Conservation (phyloP, 2,329 filamentous ascomycete species). For the Colletotrichum sansevieriae region DNA sequence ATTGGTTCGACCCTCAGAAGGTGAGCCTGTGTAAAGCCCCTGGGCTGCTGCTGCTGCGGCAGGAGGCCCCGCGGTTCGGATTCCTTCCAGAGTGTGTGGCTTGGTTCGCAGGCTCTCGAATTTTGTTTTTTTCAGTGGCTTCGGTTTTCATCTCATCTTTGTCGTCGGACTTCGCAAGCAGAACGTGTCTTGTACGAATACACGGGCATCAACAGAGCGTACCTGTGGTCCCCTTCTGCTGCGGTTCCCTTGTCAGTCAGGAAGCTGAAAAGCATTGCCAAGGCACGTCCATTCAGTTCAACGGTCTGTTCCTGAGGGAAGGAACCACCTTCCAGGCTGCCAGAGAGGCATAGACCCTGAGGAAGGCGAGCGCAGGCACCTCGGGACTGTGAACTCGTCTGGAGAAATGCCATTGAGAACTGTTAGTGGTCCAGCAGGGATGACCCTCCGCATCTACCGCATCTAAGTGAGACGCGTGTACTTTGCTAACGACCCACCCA, state of each 20-base stretch:
- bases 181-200: not conserved
- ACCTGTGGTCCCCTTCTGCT: constrained; percentile 1
- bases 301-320: constrained; percentile 7
- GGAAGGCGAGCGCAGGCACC: constrained; percentile 1
- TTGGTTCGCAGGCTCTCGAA: constrained; percentile 11
- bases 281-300: not conserved
- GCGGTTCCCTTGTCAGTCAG: constrained; percentile 26
- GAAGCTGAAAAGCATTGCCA: constrained; percentile 26
- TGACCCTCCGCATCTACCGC: constrained; percentile 22
- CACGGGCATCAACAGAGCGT: constrained; percentile 8
- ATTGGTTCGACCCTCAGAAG: not conserved
- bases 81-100: constrained; percentile 4
- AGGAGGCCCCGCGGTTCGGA: constrained; percentile 6
- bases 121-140: constrained; percentile 13
- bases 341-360: constrained; percentile 17
- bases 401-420: constrained; percentile 17
- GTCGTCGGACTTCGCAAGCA: not conserved
- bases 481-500: constrained; percentile 32
- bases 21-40: too few species aligned
- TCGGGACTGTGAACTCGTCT: not conserved
- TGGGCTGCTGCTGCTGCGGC: too few species aligned
- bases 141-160: constrained; percentile 21
- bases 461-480: constrained; percentile 37
- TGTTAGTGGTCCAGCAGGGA: constrained; percentile 25
- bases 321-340: not conserved